A percentile compares a stretch with the other conserved stretches of the same genome.
phyloP scores from a whole-genome alignment of 2,329 filamentous ascomycete species.

The Paraconiothyrium sp. region DNA sequence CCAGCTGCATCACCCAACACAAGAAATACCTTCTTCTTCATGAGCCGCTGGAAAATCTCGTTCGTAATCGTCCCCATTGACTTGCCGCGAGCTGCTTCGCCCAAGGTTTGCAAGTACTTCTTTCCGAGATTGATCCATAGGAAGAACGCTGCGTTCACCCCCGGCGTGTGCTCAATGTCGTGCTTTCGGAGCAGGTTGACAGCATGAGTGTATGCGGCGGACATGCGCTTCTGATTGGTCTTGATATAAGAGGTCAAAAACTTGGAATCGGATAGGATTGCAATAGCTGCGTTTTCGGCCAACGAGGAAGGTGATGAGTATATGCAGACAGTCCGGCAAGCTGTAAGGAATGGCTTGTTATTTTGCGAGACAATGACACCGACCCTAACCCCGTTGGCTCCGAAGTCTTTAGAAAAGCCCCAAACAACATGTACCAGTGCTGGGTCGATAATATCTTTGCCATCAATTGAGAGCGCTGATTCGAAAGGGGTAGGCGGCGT shows the following conservation, averaged over 20 bases:
- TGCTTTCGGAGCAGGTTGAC: conserved; percentile 31
- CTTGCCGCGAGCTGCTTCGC: conserved; percentile 26
- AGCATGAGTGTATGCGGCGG: conserved; percentile 25
- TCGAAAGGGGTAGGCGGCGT: conserved; percentile 25
- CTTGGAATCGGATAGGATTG: conserved; percentile 17
- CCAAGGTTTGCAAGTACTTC: conserved; percentile 21
- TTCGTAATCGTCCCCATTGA: conserved; percentile 52
- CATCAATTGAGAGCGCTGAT: conserved; percentile 27
- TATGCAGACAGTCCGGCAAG: conserved; percentile 17
- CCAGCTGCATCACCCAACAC: conserved; percentile 60
- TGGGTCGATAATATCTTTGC: conserved; percentile 57
- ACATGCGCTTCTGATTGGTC: conserved; percentile 49
- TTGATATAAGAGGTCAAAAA: conserved; percentile 50
- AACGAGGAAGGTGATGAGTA: conserved; percentile 24
- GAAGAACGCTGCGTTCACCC: conserved; percentile 58
- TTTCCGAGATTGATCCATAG: conserved; percentile 52
- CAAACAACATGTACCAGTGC: conserved; percentile 61
- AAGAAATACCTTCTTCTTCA: conserved; percentile 61
- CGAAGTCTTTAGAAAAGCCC: conserved; percentile 58
- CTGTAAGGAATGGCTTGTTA: conserved; percentile 46
- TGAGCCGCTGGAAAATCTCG: conserved; percentile 55
- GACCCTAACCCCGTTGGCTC: conserved; percentile 58
- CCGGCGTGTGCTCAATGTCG: conserved; percentile 51
- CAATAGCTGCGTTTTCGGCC: conserved; percentile 17
- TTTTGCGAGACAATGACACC: conserved; percentile 22